Evolutionary conservation across 805 yeast genomes (phyloP).

Genomic region (Starmerella geochares): DNA sequence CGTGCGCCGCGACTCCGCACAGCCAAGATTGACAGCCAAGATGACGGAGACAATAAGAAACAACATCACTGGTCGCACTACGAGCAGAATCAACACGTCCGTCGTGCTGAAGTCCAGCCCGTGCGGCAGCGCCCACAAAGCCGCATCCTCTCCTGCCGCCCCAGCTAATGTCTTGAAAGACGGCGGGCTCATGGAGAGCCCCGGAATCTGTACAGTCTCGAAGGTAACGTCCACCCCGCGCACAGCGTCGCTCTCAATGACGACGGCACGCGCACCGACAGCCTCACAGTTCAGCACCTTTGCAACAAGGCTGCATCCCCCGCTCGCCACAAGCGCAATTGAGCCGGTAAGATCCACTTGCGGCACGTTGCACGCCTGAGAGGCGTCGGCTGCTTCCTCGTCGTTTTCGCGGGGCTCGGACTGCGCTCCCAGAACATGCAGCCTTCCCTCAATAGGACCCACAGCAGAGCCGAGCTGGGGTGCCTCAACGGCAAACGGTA

Average conservation of each 20-base stretch:
- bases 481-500: constrained; percentile 4
- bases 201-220: constrained; percentile 36
- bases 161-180: constrained; percentile 32
- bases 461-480: background rate
- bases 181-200: constrained; percentile 43
- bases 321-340: constrained; percentile 37
- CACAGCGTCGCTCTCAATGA: constrained; percentile 46
- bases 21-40: constrained; percentile 32
- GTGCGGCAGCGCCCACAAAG: constrained; percentile 17
- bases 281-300: constrained; percentile 41
- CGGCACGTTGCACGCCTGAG: constrained; percentile 19
- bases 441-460: background rate
- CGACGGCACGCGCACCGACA: constrained; percentile 41
- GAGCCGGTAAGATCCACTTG: constrained; percentile 7
- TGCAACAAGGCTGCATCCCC: constrained; percentile 46
- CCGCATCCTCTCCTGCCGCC: constrained; percentile 11
- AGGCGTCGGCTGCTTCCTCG: background rate
- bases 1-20: constrained; percentile 30
- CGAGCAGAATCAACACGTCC: constrained; percentile 33
- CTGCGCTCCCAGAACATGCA: background rate
- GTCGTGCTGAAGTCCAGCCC: constrained; percentile 27
- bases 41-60: constrained; percentile 32
- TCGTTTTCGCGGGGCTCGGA: background rate
- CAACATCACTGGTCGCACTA: constrained; percentile 36
- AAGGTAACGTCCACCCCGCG: constrained; percentile 22